These are phyloP conservation scores for Periconia sp. DNA, from an alignment of 2,329 filamentous ascomycete genomes.

Conservation along the genomic window DNA sequence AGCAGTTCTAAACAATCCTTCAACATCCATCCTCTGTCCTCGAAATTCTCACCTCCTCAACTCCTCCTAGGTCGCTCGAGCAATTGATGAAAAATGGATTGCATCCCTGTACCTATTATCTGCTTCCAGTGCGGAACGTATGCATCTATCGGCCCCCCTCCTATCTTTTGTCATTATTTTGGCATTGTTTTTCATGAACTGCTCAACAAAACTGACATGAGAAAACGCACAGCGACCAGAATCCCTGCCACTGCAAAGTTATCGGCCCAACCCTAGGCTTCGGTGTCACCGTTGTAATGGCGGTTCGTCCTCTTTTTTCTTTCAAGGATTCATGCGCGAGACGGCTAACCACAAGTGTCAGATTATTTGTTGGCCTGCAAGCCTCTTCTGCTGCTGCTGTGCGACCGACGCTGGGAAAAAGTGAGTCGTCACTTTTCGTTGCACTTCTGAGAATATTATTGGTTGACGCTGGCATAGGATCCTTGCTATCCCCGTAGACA, in stretches of 20 bases:
- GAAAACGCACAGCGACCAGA: conserved; percentile 62
- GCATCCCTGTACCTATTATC: conserved; percentile 57
- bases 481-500: conserved; percentile 59
- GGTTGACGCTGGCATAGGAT: conserved; percentile 49
- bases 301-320: conserved; percentile 46
- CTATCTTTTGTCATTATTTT: background rate
- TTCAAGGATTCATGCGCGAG: background rate
- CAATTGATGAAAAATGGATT: no score
- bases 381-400: conserved; percentile 63
- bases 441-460: background rate
- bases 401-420: conserved; percentile 60
- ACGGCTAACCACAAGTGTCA: no score
- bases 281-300: conserved; percentile 54
- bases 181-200: no score
- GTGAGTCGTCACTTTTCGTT: conserved; percentile 43
- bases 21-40: background rate
- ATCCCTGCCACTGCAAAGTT: conserved; percentile 64
- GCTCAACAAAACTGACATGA: no score
- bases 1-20: background rate
- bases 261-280: conserved; percentile 63
- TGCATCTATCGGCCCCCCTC: conserved; percentile 4
- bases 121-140: conserved; percentile 61
- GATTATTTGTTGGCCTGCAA: conserved; percentile 62
- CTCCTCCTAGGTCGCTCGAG: background rate
- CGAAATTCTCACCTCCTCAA: background rate